phyloP scores from a whole-genome alignment of 441 rosid species.

The Jatropha multifida region DNA sequence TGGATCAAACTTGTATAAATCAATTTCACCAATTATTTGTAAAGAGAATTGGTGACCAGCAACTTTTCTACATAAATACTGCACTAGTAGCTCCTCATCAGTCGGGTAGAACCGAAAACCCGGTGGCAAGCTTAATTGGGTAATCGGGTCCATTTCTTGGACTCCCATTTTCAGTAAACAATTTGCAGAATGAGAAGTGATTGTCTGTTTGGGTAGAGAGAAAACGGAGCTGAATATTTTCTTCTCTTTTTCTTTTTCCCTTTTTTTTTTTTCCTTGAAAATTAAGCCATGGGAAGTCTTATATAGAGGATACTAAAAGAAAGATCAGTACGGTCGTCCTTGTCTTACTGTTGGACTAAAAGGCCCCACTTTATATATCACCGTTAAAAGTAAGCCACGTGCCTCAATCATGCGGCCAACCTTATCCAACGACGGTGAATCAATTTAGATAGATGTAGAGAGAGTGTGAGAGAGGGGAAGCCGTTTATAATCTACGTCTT shows the following conservation, averaged over 20 bases:
- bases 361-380: constrained; percentile 35
- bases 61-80: constrained; percentile 75
- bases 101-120: constrained; percentile 97
- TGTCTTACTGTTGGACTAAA: constrained; percentile 27
- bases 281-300: background rate
- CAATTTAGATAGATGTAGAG: no score
- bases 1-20: constrained; percentile 90
- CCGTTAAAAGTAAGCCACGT: constrained; percentile 41
- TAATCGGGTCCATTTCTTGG: constrained; percentile 58
- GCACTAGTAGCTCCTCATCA: constrained; percentile 92
- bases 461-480: no score
- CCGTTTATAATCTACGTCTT: no score
- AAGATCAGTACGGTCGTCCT: constrained; percentile 72
- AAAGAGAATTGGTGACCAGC: constrained; percentile 77
- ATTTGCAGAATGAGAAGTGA: background rate
- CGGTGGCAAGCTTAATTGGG: constrained; percentile 88
- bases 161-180: constrained; percentile 52
- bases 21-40: constrained; percentile 78
- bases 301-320: constrained; percentile 24
- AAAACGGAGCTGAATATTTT: background rate
- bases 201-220: background rate
- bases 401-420: constrained; percentile 32
- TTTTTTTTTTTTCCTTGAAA: background rate
- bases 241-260: background rate
- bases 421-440: constrained; percentile 32